phyloP scores from a whole-genome alignment of 139 green algal genomes.

The Trebouxia sp. region DNA sequence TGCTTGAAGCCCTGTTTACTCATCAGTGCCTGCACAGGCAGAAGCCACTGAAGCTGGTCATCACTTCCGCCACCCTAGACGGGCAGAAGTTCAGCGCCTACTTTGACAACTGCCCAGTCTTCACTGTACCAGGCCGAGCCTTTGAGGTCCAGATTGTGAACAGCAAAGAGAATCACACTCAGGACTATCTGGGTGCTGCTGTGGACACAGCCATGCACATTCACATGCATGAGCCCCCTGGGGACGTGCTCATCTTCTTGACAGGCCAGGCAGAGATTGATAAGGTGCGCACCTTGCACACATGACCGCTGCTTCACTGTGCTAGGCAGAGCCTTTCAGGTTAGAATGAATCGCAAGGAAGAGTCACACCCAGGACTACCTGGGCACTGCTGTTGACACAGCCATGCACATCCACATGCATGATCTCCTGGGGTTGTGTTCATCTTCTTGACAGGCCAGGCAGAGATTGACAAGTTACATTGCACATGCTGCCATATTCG shows the following conservation, averaged over 20 bases:
- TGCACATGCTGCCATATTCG: no score
- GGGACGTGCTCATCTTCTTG: slow-evolving; percentile 94
- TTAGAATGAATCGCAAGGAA: slow-evolving; percentile 75
- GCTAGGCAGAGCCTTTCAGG: slow-evolving; percentile 80
- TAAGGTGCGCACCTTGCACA: slow-evolving; percentile 44
- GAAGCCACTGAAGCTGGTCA: slow-evolving; percentile 65
- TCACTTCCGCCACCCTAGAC: slow-evolving; percentile 93
- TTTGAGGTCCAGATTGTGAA: slow-evolving; percentile 87
- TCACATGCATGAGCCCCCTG: slow-evolving; percentile 69
- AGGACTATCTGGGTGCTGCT: slow-evolving; percentile 7
- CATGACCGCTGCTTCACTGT: slow-evolving; percentile 52
- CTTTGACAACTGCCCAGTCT: slow-evolving; percentile 78
- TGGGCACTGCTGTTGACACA: slow-evolving; percentile 5
- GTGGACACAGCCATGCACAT: slow-evolving; percentile 71
- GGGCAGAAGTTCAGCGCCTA: slow-evolving; percentile 87
- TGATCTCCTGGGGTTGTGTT: slow-evolving; percentile 88
- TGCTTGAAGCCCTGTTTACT: slow-evolving; percentile 10
- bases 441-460: slow-evolving; percentile 91
- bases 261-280: slow-evolving; percentile 95
- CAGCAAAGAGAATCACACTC: slow-evolving; percentile 39
- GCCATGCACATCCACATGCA: slow-evolving; percentile 78
- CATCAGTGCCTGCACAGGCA: slow-evolving; percentile 17
- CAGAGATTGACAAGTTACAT: slow-evolving; percentile 88
- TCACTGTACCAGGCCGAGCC: slow-evolving; percentile 77
- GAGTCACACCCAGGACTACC: slow-evolving; percentile 12